Evolutionary conservation across 169 alveolate species (phyloP), one percentile per base, ranked within the genome.

Genomic region (Cryptosporidium bovis): DNA sequence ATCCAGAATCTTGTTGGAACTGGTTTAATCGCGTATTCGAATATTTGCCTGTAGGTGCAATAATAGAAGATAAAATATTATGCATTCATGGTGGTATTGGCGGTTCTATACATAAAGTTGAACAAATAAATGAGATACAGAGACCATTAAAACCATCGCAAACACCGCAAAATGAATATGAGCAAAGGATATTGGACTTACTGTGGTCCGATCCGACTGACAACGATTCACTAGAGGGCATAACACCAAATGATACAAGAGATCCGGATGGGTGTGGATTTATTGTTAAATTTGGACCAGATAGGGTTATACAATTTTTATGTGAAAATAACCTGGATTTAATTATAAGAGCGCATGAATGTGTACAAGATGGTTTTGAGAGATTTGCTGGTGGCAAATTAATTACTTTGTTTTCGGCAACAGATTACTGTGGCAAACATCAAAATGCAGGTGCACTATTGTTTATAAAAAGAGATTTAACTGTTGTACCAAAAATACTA

Each of bases 311-410:
- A 29, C 65, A 85, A 27, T 96, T 96, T 90, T 66, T 96, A 33
- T 90, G 93, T 51, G 91, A 90, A 51, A 96, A 96, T 82, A 93
- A 93, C 82, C 93, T 94, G 31, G 91, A 93, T 33, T 82, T 93
- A 83, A 94, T 96, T 51, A 92, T 95, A 66, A 93, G 99, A 71
- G 99, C 99, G 3, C 99, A 98, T 91, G 99, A 98, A 91, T 98
- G 99, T 85, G 99, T 98, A n/a, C 97, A 97, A 99, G 99, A 97
- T 92, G 99, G 99, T 2, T 98, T 98, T 91, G 99, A 98, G 92
- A 93, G 99, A 90, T 98, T 98, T 90, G 99, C 99, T n/a, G 99
- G 99, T 13, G 99, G 99, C 20, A 90, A 94, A 51, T 94, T 98
- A 65, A 96, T 98, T 51, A 98, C 99, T 1, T 98, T 98, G 20